phyloP scores from a whole-genome alignment of 73 alveolate species.

The Paramecium sexaurelia region DNA sequence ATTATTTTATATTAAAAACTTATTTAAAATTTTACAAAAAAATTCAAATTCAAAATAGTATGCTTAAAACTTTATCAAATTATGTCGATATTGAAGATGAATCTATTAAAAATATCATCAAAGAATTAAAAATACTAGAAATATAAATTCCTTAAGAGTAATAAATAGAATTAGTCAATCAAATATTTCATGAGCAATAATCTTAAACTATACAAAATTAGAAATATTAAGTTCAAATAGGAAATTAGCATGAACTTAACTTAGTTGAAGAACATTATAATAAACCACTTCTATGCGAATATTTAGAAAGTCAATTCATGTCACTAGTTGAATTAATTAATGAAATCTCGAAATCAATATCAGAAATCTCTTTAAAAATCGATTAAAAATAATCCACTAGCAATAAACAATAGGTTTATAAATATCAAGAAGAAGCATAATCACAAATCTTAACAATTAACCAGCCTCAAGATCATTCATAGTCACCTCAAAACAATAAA shows the following conservation, averaged over 20 bases:
- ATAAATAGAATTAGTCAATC: neutral
- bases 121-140: neutral
- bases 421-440: slow-evolving; percentile 32
- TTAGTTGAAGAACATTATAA: neutral
- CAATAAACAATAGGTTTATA: neutral
- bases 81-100: neutral
- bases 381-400: neutral
- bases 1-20: too few species aligned
- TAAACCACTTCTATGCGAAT: neutral
- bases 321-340: neutral
- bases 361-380: neutral
- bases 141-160: neutral
- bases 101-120: neutral
- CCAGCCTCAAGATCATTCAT: neutral
- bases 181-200: neutral
- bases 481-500: neutral
- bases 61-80: neutral
- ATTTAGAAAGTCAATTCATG: neutral
- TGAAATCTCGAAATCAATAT: neutral
- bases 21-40: too few species aligned
- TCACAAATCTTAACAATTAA: neutral
- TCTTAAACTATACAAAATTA: neutral
- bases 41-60: neutral
- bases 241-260: neutral
- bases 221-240: neutral